Conservation (phyloP, 108 stramenopile species). For the Nitzschia sp. region DNA sequence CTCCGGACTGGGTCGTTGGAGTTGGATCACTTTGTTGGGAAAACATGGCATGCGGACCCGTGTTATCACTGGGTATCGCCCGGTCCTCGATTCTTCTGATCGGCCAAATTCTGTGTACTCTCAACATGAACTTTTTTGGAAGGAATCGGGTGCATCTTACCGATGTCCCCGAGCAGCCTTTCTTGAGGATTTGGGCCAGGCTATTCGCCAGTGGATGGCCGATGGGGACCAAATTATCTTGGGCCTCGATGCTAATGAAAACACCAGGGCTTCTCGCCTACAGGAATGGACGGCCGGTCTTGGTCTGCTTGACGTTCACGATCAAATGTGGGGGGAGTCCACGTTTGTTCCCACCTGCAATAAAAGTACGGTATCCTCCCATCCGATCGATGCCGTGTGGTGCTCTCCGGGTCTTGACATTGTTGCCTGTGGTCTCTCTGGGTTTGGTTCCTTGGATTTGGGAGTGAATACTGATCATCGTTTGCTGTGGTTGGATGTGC, state of each 20-base stretch:
- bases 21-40: background rate
- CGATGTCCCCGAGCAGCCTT: background rate
- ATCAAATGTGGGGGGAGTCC: background rate
- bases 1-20: background rate
- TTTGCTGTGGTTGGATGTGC: background rate
- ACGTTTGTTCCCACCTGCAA: background rate
- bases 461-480: background rate
- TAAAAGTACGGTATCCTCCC: background rate
- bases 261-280: background rate
- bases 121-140: no score
- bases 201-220: background rate
- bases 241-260: background rate
- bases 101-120: no score
- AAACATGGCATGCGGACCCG: background rate
- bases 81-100: no score
- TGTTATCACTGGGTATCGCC: conserved; percentile 3
- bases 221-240: background rate
- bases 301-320: background rate
- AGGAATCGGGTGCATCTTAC: background rate
- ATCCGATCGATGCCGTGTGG: conserved; percentile 2
- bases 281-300: background rate
- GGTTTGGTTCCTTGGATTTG: background rate
- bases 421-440: background rate
- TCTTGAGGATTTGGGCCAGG: background rate
- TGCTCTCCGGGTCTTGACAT: background rate